Evolutionary conservation across 1,284 basidiomycete genomes (phyloP).

Genomic region (Porodaedalea pini): DNA sequence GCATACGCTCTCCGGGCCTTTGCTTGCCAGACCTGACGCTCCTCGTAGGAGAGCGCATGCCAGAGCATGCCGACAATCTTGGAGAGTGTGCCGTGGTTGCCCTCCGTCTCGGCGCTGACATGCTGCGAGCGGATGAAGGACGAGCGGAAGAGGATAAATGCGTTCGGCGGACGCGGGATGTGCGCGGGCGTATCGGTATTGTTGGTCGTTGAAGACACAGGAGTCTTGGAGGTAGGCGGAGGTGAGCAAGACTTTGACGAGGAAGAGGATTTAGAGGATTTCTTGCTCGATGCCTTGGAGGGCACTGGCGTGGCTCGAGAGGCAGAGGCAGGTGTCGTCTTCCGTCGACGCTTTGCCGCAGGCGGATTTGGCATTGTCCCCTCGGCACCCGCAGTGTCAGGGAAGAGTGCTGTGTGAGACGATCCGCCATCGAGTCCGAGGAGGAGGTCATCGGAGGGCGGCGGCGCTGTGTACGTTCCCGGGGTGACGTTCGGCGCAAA

Average conservation of each 20-base stretch:
- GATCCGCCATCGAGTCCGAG: slow-evolving; percentile 2
- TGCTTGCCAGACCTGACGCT: slow-evolving; percentile 67
- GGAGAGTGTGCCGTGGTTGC: slow-evolving; percentile 74
- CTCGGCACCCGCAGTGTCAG: slow-evolving; percentile 33
- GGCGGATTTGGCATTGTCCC: slow-evolving; percentile 38
- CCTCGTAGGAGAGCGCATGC: slow-evolving; percentile 64
- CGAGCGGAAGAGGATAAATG: slow-evolving; percentile 86
- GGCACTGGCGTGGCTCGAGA: neutral
- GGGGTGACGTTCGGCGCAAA: slow-evolving; percentile 60
- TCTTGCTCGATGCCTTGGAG: neutral
- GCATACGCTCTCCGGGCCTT: slow-evolving; percentile 62
- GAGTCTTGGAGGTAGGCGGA: neutral
- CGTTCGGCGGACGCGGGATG: slow-evolving; percentile 83
- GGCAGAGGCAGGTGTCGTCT: neutral
- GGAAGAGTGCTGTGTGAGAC: slow-evolving; percentile 41
- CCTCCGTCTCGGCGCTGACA: slow-evolving; percentile 73
- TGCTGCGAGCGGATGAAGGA: slow-evolving; percentile 72
- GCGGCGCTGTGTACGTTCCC: slow-evolving; percentile 53
- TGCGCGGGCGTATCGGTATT: slow-evolving; percentile 35
- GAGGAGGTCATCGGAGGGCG: slow-evolving; percentile 19
- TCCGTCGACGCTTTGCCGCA: slow-evolving; percentile 14
- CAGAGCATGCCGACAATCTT: slow-evolving; percentile 72
- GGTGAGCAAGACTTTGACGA: slow-evolving; percentile 5
- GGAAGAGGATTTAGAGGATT: neutral
- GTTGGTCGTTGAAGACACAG: neutral